Evolutionary conservation across 2,329 filamentous ascomycete genomes (phyloP), one percentile per base, ranked within the genome.

Genomic region (Talaromyces sp.): DNA sequence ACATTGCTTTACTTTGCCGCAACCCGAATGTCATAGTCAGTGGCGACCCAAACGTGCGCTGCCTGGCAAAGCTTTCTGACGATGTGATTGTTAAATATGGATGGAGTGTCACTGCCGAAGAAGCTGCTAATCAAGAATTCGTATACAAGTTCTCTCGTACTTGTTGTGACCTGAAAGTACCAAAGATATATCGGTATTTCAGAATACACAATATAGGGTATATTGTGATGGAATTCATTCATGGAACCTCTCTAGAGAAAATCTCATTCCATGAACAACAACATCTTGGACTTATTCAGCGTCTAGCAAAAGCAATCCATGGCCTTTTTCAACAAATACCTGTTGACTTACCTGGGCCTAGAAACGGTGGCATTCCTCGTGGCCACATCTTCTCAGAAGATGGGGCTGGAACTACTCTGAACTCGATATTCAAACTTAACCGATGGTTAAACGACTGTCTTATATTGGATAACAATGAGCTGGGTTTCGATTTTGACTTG

Each of bases 81-180:
- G 2, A 45, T 40, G 39, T 53, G 15, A 31, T 57, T 13, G 22
- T 57, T 17, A 52, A 35, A 41, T 54, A 36, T 40, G 52, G 22
- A 43, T 54, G 52, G 52, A 55, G 39, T 25, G 28, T 55, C 39
- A 35, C 52, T 45, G n/a, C 52, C 28, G 22, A 35, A 43, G 52
- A 54, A 21, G 43, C 25, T 31, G 25, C 25, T 45, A 43, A 45
- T 25, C 17, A 55, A 4, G 39, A 55, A 13, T 36, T 55, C 10
- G 5, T 13, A 31, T 45, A 55, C n/a, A 45, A 31, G 17, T 55
- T 9, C 25, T 55, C 28, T 45, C 19, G 28, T 45, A 35, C n/a
- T 9, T 10, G n/a, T 33, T 5, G 13, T 45, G n/a, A 13, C 9
- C 28, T 55, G 11, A 36, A 45, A 55, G 28, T 55, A 5, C 28